Evolutionary conservation across 1,139 yeast genomes (phyloP), one percentile per base, ranked within the genome.

Genomic region (Meyerozyma smithsonii): DNA sequence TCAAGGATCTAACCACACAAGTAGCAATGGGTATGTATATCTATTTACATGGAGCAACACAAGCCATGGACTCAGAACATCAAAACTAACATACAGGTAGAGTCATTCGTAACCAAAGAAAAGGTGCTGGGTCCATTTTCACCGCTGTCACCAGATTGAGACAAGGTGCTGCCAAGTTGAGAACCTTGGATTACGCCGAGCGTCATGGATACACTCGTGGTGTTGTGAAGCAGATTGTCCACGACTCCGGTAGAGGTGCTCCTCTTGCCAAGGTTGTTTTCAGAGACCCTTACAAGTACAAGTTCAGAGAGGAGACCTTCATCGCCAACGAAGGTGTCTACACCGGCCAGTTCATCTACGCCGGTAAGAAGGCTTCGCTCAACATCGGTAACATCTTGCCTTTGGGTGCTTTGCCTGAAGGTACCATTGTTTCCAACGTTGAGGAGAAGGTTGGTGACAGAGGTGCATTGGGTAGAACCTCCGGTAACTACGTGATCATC

Each of bases 81-180:
- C 37, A 12, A n/a, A 43, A 49, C 51, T 47, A 50, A 49, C 51
- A 41, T 19, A 24, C 69, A 84, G 97, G 98, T 87, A 92, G 98
- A 85, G 99, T 94, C 79, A 94, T 94, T 82, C 95, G 98, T 81
- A 92, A 94, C 84, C 98, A 94, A 86, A 90, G 99, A 88, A 94
- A 94, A 81, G 97, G 97, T 84, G 97, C 97, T 78, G 98, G 98
- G 71, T 90, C 97, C 69, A 89, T 94, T 84, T 94, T 94, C 89
- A 86, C 95, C 74, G 83, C 98, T 67, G 96, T 90, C 92, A 92
- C 97, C 82, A 92, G 97, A 79, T 88, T 94, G 75, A 88, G 98
- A 85, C 87, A 94, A 81, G 99, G 98, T 74, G 97, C 98, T 71
- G 99, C 99, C 73, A 92, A 90, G 86, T 85, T 90, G 74, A 88